Base-by-base conservation (phyloP, 1,139 yeast species). In the Meyerozyma athensensis region DNA sequence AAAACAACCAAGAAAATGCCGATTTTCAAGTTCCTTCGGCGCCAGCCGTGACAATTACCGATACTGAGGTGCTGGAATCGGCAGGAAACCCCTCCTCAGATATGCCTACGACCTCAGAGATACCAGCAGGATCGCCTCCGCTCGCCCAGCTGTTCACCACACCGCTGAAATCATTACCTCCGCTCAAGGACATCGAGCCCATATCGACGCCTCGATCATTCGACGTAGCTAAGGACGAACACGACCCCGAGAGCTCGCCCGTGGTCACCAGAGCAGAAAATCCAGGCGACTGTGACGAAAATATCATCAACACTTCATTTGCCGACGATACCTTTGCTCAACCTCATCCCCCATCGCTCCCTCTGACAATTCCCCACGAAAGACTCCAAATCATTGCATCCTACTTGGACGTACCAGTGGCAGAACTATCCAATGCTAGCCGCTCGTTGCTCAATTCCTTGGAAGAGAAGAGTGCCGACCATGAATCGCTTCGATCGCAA, bases 401-500 rank as follows among this genome's bases (percentile, higher is more conserved):
- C 3, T 77, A 65, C 42, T 60, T 73, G 22, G 61, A 61, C 2
- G 46, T 73, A 4, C 63, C 66, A 3, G 45, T 43, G 7, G 20
- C 40, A 5, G 19, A 48, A 6, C 37, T 70, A 2, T 39, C 54
- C 0, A 23, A 61, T 2, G 54, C 59, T 28, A 39, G 43, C 2
- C 46, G 40, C 0, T 38, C 38, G 3, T 24, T 68, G 0, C 39
- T 73, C 4, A 54, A 57, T 4, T 63, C 63, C 19, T 52, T 82
- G 18, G 60, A 65, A 4, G 53, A 59, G 2, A 72, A 71, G 42
- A 64, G 81, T 1, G 52, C 64, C 2, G 79, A 77, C 41, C 63
- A 64, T 43, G 73, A 77, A 35, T 68, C 68, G 3, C 42, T 80
- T 26, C 63, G 68, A 40, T 72, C 85, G 1, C 78, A 77, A 43